Evolutionary conservation across 768 basidiomycete species (phyloP).

Genomic region (Tephrocybe rancida): DNA sequence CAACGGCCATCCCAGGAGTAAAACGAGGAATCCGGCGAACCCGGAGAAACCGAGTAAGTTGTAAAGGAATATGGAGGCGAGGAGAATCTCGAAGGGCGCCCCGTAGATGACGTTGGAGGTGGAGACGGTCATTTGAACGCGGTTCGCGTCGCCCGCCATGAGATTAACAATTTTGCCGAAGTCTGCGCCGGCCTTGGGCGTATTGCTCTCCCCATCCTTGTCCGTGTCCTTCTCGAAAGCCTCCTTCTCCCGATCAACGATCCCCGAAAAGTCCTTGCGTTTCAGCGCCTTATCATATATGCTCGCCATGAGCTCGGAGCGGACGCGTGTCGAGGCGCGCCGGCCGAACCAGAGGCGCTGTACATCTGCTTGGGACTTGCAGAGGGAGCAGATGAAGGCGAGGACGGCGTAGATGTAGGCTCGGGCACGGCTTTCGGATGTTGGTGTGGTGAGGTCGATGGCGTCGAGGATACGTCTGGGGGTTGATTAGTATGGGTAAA

Average conservation of each 20-base stretch:
- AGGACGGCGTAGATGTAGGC: too few species aligned
- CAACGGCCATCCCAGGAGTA: slow-evolving; percentile 71
- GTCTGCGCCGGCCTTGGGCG: slow-evolving; percentile 80
- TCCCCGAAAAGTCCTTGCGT: slow-evolving; percentile 81
- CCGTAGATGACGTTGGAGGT: slow-evolving; percentile 70
- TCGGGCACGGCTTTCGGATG: slow-evolving; percentile 55
- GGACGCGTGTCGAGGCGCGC: slow-evolving; percentile 71
- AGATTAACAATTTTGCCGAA: slow-evolving; percentile 92
- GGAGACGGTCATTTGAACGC: slow-evolving; percentile 53
- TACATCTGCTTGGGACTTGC: slow-evolving; percentile 68
- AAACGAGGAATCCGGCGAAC: slow-evolving; percentile 74
- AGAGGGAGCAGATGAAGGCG: too few species aligned
- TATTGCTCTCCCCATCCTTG: slow-evolving; percentile 47
- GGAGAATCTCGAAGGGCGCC: slow-evolving; percentile 79
- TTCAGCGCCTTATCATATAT: slow-evolving; percentile 91
- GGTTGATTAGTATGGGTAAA: neutral
- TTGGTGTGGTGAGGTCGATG: slow-evolving; percentile 43
- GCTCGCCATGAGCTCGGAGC: slow-evolving; percentile 78
- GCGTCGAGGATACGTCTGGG: slow-evolving; percentile 60
- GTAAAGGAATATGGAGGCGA: slow-evolving; percentile 76
- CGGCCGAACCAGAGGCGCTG: slow-evolving; percentile 83
- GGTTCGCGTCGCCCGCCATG: slow-evolving; percentile 74
- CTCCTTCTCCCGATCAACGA: slow-evolving; percentile 52
- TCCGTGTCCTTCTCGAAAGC: slow-evolving; percentile 24
- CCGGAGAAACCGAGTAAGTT: slow-evolving; percentile 71